Conservation (phyloP, 208 protist genomes). For the Naegleria gruberi region DNA sequence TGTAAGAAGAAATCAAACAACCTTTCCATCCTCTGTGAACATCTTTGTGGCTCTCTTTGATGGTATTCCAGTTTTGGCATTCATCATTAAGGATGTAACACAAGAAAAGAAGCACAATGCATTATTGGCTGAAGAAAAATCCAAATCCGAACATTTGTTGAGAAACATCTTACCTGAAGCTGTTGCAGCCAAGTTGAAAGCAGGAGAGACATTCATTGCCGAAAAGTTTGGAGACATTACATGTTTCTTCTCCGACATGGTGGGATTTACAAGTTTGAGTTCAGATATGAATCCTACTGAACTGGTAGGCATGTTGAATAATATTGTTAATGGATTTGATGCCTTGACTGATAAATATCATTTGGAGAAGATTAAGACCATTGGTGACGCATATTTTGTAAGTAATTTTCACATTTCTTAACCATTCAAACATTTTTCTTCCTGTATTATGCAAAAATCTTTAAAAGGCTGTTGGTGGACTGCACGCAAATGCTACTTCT, state of each 20-base stretch:
- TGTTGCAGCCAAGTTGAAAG: neutral
- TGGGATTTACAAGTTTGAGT: slow-evolving; percentile 40
- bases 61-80: neutral
- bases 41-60: neutral
- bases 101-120: neutral
- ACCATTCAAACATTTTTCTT: too few species aligned
- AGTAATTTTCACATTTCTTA: neutral
- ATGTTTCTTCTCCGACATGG: neutral
- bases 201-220: neutral
- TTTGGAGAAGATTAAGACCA: slow-evolving; percentile 30
- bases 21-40: neutral
- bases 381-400: slow-evolving; percentile 28
- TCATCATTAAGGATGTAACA: neutral
- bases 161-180: neutral
- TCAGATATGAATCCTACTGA: slow-evolving; percentile 22
- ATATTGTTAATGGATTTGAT: slow-evolving; percentile 12
- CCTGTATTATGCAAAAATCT: too few species aligned
- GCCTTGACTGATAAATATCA: neutral
- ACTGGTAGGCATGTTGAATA: neutral
- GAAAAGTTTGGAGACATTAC: neutral
- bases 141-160: neutral
- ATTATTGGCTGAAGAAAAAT: neutral
- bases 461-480: too few species aligned
- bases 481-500: too few species aligned
- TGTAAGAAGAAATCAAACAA: neutral